Conservation (phyloP, 495 filamentous ascomycete species). For the Margaritispora aquatica region DNA sequence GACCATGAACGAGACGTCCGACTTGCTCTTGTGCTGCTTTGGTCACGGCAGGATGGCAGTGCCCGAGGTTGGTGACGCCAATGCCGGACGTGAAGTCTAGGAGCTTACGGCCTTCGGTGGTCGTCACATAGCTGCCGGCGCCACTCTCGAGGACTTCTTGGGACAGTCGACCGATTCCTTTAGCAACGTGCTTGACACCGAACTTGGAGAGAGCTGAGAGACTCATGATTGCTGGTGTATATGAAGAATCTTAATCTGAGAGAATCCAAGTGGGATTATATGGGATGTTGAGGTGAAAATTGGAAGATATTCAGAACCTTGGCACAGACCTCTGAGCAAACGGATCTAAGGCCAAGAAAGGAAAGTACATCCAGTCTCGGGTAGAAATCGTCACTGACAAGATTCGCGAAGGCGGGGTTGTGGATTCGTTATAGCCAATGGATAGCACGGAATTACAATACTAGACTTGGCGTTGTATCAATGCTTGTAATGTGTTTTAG, state of each 20-base stretch:
- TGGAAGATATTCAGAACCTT: background rate
- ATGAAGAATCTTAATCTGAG: background rate
- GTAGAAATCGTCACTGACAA: background rate
- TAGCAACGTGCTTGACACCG: slow-evolving; percentile 13
- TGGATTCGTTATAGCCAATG: background rate
- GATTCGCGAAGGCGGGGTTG: background rate
- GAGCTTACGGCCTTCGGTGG: slow-evolving; percentile 43
- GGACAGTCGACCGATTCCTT: slow-evolving; percentile 9
- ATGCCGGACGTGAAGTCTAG: slow-evolving; percentile 55
- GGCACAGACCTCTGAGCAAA: background rate
- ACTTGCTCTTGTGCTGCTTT: slow-evolving; percentile 33
- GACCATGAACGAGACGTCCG: slow-evolving; percentile 33
- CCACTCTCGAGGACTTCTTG: slow-evolving; percentile 10
- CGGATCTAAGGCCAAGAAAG: background rate
- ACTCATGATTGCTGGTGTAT: slow-evolving; percentile 4
- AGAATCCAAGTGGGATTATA: background rate
- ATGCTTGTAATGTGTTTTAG: too few relatives aligned
- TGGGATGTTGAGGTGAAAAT: background rate
- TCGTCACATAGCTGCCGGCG: slow-evolving; percentile 15
- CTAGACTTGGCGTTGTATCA: too few relatives aligned
- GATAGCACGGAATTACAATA: background rate
- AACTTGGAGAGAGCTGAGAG: slow-evolving; percentile 10
- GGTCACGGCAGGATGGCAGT: slow-evolving; percentile 34
- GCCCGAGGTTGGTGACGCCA: slow-evolving; percentile 44
- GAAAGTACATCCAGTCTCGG: background rate